Evolutionary conservation across 73 alveolate species (phyloP).

Genomic region (Symbiodinium natans): DNA sequence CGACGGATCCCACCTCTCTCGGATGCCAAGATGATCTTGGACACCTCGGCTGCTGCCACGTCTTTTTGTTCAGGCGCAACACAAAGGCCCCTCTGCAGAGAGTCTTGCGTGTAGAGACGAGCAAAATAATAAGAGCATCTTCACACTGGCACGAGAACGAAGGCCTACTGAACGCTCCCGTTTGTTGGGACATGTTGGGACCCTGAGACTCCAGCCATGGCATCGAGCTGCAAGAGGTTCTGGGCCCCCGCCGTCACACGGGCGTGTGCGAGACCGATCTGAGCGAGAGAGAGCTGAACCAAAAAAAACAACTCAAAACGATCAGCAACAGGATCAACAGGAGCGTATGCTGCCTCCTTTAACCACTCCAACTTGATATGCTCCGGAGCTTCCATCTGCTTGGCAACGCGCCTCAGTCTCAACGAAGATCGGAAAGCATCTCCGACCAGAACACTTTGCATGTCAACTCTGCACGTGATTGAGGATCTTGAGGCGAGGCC

Average conservation of each 20-base stretch:
- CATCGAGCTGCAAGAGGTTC: conserved; percentile 67
- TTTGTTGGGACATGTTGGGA: neutral
- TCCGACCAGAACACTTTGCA: too few relatives aligned
- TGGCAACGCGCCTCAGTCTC: conserved; percentile 61
- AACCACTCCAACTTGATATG: conserved; percentile 87
- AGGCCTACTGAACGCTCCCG: neutral
- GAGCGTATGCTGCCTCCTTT: conserved; percentile 14
- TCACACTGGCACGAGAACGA: neutral
- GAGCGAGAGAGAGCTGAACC: neutral
- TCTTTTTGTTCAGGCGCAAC: too few relatives aligned
- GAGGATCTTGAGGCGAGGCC: too few relatives aligned
- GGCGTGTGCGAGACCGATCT: conserved; percentile 76
- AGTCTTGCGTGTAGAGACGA: neutral
- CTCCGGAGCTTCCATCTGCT: conserved; percentile 89
- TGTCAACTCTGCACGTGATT: too few relatives aligned
- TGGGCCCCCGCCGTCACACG: conserved; percentile 74
- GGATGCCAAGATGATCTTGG: conserved; percentile 61
- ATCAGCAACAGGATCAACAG: neutral
- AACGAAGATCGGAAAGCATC: neutral
- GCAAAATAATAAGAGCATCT: neutral
- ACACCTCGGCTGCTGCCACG: too few relatives aligned
- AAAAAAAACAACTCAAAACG: too few relatives aligned
- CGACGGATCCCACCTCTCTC: conserved; percentile 53
- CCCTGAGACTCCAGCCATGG: conserved; percentile 4
- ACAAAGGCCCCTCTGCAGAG: neutral